phyloP scores from a whole-genome alignment of 108 stramenopile species.

The Asterionellopsis glacialis region DNA sequence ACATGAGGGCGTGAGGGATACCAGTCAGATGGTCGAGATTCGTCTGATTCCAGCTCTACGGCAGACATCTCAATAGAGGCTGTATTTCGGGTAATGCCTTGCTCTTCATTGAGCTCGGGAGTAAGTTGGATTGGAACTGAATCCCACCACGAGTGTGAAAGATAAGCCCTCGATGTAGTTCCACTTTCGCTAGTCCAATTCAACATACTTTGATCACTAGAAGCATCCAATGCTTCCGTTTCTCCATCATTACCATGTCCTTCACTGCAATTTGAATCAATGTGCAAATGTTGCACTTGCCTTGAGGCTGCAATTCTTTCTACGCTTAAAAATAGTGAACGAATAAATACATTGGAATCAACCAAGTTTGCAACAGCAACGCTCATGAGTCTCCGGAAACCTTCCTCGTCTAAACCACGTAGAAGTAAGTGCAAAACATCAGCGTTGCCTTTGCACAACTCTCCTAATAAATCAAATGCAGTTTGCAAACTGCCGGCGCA shows the following conservation, averaged over 20 bases:
- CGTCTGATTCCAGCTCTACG: slow-evolving; percentile 10
- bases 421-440: slow-evolving; percentile 40
- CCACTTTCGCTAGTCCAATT: neutral
- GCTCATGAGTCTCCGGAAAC: slow-evolving; percentile 53
- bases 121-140: neutral
- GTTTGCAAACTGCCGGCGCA: slow-evolving; percentile 82
- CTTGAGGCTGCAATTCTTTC: slow-evolving; percentile 44
- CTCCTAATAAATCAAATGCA: slow-evolving; percentile 84
- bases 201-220: neutral
- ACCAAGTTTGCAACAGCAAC: slow-evolving; percentile 74
- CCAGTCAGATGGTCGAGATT: slow-evolving; percentile 33
- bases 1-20: slow-evolving; percentile 13
- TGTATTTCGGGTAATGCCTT: too few relatives aligned
- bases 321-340: slow-evolving; percentile 61
- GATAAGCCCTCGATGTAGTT: slow-evolving; percentile 22
- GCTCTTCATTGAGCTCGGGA: too few relatives aligned
- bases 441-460: slow-evolving; percentile 76
- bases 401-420: slow-evolving; percentile 43
- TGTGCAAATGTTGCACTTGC: slow-evolving; percentile 6
- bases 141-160: slow-evolving; percentile 66
- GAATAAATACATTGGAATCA: slow-evolving; percentile 90
- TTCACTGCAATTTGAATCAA: slow-evolving; percentile 4
- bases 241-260: slow-evolving; percentile 7
- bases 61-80: neutral
- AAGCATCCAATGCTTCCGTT: slow-evolving; percentile 7